A percentile compares a stretch with the other conserved stretches of the same genome.
Evolutionary conservation across 148 eudicot species (phyloP).

Genomic region (Nepenthes gracilis): DNA sequence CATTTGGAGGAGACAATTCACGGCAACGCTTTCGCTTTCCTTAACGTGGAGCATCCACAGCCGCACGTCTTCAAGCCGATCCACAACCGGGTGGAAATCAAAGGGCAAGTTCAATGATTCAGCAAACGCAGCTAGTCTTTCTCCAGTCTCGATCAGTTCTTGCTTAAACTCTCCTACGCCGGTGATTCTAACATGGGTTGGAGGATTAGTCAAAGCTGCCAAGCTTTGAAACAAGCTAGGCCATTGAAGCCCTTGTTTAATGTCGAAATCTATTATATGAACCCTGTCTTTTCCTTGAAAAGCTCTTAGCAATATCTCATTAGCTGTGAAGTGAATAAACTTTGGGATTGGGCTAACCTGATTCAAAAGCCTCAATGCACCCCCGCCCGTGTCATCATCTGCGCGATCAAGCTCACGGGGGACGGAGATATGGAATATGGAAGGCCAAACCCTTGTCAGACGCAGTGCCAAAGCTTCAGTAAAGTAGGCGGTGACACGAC

Average conservation of each 20-base stretch:
- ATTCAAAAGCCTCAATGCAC: slow-evolving; percentile 64
- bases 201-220: slow-evolving; percentile 52
- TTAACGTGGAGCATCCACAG: slow-evolving; percentile 98
- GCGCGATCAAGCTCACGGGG: slow-evolving; percentile 63
- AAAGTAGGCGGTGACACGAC: slow-evolving; percentile 69
- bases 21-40: slow-evolving; percentile 71
- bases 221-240: slow-evolving; percentile 80
- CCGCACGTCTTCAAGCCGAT: slow-evolving; percentile 81
- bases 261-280: slow-evolving; percentile 84
- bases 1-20: slow-evolving; percentile 63
- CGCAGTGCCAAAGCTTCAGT: slow-evolving; percentile 77
- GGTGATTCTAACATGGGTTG: slow-evolving; percentile 81
- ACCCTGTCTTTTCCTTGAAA: slow-evolving; percentile 81
- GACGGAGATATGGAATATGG: slow-evolving; percentile 44
- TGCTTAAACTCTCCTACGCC: slow-evolving; percentile 89
- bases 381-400: slow-evolving; percentile 45
- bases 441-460: slow-evolving; percentile 73
- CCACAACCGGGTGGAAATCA: slow-evolving; percentile 91
- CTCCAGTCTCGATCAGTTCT: slow-evolving; percentile 79
- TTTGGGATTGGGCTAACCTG: slow-evolving; percentile 78
- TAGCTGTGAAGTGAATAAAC: slow-evolving; percentile 85
- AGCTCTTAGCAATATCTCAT: slow-evolving; percentile 76
- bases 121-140: slow-evolving; percentile 61
- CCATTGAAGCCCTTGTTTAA: slow-evolving; percentile 96
- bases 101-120: slow-evolving; percentile 55